Conservation (phyloP, 768 basidiomycete species). For the Dendrothele bispora region DNA sequence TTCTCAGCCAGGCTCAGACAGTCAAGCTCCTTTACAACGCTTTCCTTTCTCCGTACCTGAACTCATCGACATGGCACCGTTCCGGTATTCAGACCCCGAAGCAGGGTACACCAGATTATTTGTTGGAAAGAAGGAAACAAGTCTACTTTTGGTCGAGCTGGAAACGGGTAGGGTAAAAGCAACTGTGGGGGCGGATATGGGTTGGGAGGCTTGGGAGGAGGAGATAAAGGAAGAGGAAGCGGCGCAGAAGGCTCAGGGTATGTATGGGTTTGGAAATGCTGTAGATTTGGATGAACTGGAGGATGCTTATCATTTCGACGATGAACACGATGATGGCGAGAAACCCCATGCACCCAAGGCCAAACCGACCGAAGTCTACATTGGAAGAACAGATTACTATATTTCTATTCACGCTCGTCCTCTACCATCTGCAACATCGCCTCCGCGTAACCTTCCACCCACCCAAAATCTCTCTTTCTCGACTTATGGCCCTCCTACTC, state of each 20-base stretch:
- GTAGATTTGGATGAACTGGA: conserved; percentile 63
- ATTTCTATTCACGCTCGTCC: conserved; percentile 77
- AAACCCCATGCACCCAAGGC: conserved; percentile 18
- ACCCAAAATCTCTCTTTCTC: conserved; percentile 89
- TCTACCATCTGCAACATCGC: conserved; percentile 18
- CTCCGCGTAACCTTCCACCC: conserved; percentile 26
- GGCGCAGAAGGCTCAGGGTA: conserved; percentile 24
- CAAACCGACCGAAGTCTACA: conserved; percentile 47
- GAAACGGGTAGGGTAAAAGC: conserved; percentile 81
- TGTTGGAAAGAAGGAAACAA: conserved; percentile 89
- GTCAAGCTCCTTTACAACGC: conserved; percentile 31
- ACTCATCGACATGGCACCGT: conserved; percentile 89
- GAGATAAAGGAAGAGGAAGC: conserved; percentile 38
- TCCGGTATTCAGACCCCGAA: conserved; percentile 63
- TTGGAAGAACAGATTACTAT: conserved; percentile 83
- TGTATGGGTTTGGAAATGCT: too few relatives aligned
- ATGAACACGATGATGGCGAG: too few relatives aligned
- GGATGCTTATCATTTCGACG: too few relatives aligned
- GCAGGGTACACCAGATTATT: conserved; percentile 69
- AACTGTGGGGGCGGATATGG: conserved; percentile 73
- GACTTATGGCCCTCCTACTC: conserved; percentile 89
- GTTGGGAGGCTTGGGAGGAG: conserved; percentile 70
- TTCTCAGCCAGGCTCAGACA: conserved; percentile 63
- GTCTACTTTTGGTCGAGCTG: conserved; percentile 69
- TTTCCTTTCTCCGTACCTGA: conserved; percentile 92